These are phyloP conservation scores for Wickerhamiella domercqiae DNA, from an alignment of 805 yeast species.

Conservation along the genomic window DNA sequence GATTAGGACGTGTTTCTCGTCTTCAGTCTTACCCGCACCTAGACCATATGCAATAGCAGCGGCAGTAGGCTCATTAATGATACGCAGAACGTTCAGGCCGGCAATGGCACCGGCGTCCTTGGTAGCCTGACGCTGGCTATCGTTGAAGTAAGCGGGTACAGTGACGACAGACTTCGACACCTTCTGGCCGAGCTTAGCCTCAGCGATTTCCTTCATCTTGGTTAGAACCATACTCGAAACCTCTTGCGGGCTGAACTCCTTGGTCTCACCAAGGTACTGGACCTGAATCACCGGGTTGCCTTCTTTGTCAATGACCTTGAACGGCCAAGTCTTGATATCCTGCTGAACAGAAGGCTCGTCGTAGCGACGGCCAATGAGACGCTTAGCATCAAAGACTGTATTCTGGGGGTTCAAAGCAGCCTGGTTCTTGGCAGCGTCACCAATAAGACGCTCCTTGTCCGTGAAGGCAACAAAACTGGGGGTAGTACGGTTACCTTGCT, in stretches of 20 bases:
- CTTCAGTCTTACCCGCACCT: slow-evolving; percentile 71
- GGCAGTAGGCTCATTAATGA: slow-evolving; percentile 85
- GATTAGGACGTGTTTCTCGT: slow-evolving; percentile 76
- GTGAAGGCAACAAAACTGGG: slow-evolving; percentile 95
- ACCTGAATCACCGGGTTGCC: slow-evolving; percentile 74
- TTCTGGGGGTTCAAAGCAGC: slow-evolving; percentile 86
- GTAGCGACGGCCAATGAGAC: slow-evolving; percentile 85
- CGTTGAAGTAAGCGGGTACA: slow-evolving; percentile 80
- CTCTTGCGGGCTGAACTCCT: slow-evolving; percentile 86
- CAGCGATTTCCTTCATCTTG: slow-evolving; percentile 81
- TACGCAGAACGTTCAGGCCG: slow-evolving; percentile 70
- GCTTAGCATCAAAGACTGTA: slow-evolving; percentile 79
- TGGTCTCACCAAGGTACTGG: slow-evolving; percentile 70
- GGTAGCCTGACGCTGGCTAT: slow-evolving; percentile 81
- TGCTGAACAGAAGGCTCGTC: slow-evolving; percentile 71
- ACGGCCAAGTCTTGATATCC: slow-evolving; percentile 91
- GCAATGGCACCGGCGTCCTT: slow-evolving; percentile 82
- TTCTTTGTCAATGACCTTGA: slow-evolving; percentile 55
- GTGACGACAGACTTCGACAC: slow-evolving; percentile 77
- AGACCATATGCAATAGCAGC: slow-evolving; percentile 96
- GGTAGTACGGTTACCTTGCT: slow-evolving; percentile 97
- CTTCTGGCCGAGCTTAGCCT: slow-evolving; percentile 62
- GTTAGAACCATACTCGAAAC: slow-evolving; percentile 81
- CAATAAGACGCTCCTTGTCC: slow-evolving; percentile 81
- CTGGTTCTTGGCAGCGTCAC: slow-evolving; percentile 96